Percentiles rank a stretch among this genome's conserved stretches.
phyloP scores from a whole-genome alignment of 2,329 filamentous ascomycete genomes.

The Acephala macrosclerotiorum region DNA sequence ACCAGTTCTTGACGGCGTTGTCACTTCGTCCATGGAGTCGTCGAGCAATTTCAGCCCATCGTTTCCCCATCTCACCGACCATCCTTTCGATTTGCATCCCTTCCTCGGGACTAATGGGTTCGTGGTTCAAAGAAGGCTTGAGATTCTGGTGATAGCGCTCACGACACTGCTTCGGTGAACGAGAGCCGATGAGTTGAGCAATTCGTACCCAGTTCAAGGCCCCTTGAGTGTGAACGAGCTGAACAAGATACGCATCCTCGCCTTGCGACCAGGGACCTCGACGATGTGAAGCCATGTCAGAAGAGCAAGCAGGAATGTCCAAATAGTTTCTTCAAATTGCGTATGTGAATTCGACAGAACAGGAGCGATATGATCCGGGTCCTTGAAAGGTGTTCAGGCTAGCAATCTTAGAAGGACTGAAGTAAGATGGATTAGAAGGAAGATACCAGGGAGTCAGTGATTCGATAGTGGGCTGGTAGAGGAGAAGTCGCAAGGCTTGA shows the following conservation, averaged over 20 bases:
- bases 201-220: slow-evolving; percentile 92
- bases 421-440: slow-evolving; percentile 1
- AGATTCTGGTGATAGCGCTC: slow-evolving; percentile 95
- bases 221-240: slow-evolving; percentile 74
- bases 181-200: slow-evolving; percentile 74
- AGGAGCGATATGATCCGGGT: slow-evolving; percentile 18
- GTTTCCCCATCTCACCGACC: slow-evolving; percentile 80
- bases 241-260: slow-evolving; percentile 76
- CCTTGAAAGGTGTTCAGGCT: slow-evolving; percentile 1
- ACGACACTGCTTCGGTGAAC: slow-evolving; percentile 92
- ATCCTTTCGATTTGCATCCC: slow-evolving; percentile 77
- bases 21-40: slow-evolving; percentile 85
- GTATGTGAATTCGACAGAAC: slow-evolving; percentile 2
- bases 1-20: slow-evolving; percentile 98
- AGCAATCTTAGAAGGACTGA: background rate
- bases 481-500: background rate
- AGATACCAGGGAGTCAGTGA: background rate
- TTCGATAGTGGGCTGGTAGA: slow-evolving; percentile 11
- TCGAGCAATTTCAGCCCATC: slow-evolving; percentile 93
- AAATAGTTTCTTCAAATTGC: background rate
- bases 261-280: slow-evolving; percentile 84
- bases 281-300: slow-evolving; percentile 56
- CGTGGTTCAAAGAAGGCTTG: slow-evolving; percentile 76
- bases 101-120: slow-evolving; percentile 76
- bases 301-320: slow-evolving; percentile 1